Evolutionary conservation across 495 filamentous ascomycete species (phyloP), one percentile per base, ranked within the genome.

Genomic region (Haplographium delicatum): DNA sequence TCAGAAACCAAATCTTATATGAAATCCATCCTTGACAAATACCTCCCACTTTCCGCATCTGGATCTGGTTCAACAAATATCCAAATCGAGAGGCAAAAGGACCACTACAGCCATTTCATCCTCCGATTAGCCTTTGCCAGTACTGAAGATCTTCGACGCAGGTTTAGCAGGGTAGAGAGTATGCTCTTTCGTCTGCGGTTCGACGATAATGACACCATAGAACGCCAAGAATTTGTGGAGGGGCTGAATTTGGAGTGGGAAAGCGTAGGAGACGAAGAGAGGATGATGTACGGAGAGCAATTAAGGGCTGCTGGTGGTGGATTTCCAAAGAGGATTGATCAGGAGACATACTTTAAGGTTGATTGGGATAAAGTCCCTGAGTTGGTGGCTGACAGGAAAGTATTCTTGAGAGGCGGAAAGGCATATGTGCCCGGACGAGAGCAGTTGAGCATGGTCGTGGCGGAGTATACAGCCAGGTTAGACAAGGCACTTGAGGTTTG

Each of bases 91-190:
- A 82, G 94, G 16, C 86, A 89, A 68, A 94, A 91, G 67, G 94
- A 99, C 59, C 94, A 99, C 67, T 99, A 99, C 67, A 88, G 84
- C 41, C 94, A 99, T 67, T 99, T 95, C 64, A 97, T 96, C 58
- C 81, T 99, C 16, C 85, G 94, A 0, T 76, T 99, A 26, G 94
- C 94, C 5, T 99, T 99, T 59, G 81, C 89, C 2, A 79, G 81
- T 6, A 95, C 90, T 0, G 91, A 96, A 61, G 94, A 96, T 62
- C 73, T 97, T 28, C 82, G 93, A n/a, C 80, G 84, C 50, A 83
- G 93, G 39, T 99, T 97, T 61, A 76, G 80, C 16, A 80, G 89
- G 33, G 81, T 91, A 4, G 94, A 99, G 69, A 85, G 84, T 3
- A 84, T 85, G 75, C 75, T 99, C 2, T 97, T 99, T 62, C 78